Evolutionary conservation across 169 alveolate genomes (phyloP).

Genomic region (Cryptosporidium ryanae): DNA sequence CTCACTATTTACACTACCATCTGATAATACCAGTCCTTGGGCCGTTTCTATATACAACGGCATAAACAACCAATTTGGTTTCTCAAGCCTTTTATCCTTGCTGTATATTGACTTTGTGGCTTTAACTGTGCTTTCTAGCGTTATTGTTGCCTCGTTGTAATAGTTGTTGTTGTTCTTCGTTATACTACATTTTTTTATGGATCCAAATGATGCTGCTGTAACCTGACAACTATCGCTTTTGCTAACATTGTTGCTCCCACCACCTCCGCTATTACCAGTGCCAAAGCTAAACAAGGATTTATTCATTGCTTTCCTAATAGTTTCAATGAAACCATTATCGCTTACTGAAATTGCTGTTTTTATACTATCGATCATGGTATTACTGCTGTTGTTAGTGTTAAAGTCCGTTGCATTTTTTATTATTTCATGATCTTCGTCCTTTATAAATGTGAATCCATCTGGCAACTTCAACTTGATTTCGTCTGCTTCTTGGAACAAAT

Average conservation of each 20-base stretch:
- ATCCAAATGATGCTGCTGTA: conserved; percentile 73
- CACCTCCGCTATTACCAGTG: background rate
- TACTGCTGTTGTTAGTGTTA: conserved; percentile 2
- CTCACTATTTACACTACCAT: conserved; percentile 61
- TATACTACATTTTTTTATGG: conserved; percentile 53
- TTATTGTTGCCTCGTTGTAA: conserved; percentile 37
- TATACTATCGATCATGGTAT: conserved; percentile 8
- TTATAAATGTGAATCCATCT: conserved; percentile 48
- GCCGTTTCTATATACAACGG: conserved; percentile 64
- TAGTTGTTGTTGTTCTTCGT: background rate
- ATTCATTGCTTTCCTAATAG: conserved; percentile 9
- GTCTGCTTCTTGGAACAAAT: conserved; percentile 70
- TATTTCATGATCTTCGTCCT: conserved; percentile 26
- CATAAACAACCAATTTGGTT: conserved; percentile 70
- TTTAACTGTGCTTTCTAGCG: conserved; percentile 69
- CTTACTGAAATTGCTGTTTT: conserved; percentile 2
- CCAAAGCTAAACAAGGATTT: background rate
- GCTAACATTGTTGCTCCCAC: background rate
- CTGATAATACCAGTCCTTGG: conserved; percentile 48
- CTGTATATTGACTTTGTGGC: conserved; percentile 54
- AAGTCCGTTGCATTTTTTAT: background rate
- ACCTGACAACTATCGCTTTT: conserved; percentile 40
- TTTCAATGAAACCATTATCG: conserved; percentile 14
- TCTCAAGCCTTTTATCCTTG: conserved; percentile 33
- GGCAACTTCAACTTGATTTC: conserved; percentile 48